Evolutionary conservation across 2,329 filamentous ascomycete species (phyloP), one percentile per base, ranked within the genome.

Genomic region (Emmonsiellopsis sp.): DNA sequence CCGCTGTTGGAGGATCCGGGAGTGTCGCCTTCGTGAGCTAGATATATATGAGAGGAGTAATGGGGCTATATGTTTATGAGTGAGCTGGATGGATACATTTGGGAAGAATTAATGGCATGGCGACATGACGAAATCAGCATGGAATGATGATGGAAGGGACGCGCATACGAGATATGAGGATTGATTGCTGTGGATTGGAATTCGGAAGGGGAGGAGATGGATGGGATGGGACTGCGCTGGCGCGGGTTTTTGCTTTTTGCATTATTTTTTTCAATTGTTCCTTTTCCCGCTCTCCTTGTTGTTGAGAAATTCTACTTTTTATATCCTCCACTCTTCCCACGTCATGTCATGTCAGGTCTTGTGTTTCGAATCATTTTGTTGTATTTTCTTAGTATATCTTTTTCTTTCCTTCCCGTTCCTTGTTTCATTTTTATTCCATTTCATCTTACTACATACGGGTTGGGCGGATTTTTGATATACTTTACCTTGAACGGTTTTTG

Each of bases 1-100:
- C 67, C 69, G 16, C 55, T 69, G 11, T 51, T 67, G n/a, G 65
- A 66, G 46, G 61, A 66, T 50, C 57, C 64, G 26, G 30, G 57
- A 16, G 32, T 52, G 16, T 51, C 54, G 11, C 46, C 48, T 26
- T 10, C 13, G 7, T 48, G 30, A 48, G 31, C 6, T n/a, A 34
- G n/a, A n/a, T n/a, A 26, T 26, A 26, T 26, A 26, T 26, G 20
- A 26, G 20, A 26, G 3, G 20, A 26, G 20, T 26, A 26, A 26
- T 26, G 20, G 20, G 20, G 20, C 5, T 26, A 26, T 26, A 26
- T 26, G 20, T 26, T 26, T 26, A 5, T 5, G 20, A 26, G 20
- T 3, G 20, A 26, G 20, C 20, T 26, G 5, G 20, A 26, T 26
- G 20, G 20, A 26, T 26, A 26, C 20, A 26, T 26, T 5, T 26